Conservation (phyloP, 2,329 filamentous ascomycete species). For the Oidium heveae region DNA sequence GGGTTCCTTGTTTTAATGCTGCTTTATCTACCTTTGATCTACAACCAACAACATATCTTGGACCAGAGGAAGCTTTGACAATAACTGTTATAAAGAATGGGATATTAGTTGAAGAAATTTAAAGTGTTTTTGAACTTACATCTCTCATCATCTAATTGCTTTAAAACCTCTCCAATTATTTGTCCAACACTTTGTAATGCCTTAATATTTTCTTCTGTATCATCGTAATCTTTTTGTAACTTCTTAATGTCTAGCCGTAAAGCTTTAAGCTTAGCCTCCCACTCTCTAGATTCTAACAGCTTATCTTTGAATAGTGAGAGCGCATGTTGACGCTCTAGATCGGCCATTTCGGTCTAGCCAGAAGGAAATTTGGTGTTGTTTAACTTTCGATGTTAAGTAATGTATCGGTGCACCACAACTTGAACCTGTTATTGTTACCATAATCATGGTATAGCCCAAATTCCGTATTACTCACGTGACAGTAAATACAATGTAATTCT, state of each 20-base stretch:
- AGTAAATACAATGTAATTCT: no score
- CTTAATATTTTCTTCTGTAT: conserved; percentile 98
- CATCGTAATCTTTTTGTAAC: conserved; percentile 80
- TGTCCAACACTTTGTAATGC: conserved; percentile 95
- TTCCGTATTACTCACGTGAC: no score
- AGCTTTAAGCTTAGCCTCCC: conserved; percentile 92
- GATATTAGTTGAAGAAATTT: conserved; percentile 3
- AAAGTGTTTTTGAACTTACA: conserved; percentile 32
- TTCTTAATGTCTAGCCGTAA: conserved; percentile 90
- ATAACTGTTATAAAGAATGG: conserved; percentile 38
- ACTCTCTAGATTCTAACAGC: conserved; percentile 86
- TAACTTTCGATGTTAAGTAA: neutral
- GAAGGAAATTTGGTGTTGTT: neutral
- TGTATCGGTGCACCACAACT: neutral
- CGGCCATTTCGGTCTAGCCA: conserved; percentile 10
- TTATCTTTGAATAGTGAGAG: conserved; percentile 57
- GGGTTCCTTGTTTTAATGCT: conserved; percentile 94
- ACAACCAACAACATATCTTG: conserved; percentile 93
- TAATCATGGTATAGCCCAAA: no score
- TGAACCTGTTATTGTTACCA: no score
- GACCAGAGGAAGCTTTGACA: conserved; percentile 91
- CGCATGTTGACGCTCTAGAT: conserved; percentile 37
- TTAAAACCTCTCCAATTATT: conserved; percentile 96
- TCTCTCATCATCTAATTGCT: conserved; percentile 95
- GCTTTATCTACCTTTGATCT: conserved; percentile 93